Base-by-base conservation (phyloP, 768 basidiomycete genomes). In the Lactarius vividus region DNA sequence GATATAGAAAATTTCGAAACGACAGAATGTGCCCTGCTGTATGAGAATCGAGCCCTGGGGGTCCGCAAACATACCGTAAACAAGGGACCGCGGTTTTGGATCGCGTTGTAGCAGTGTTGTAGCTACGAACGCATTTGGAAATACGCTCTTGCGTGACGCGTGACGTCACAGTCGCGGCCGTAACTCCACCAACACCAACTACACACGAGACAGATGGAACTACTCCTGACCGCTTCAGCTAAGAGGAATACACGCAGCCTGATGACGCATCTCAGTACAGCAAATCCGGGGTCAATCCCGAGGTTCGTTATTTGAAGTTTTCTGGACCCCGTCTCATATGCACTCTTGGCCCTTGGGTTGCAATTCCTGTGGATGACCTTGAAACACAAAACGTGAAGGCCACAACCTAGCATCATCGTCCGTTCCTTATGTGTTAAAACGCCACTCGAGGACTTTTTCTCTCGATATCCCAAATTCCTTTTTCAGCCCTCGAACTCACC, bases 361-460 rank as follows among this genome's bases (percentile, higher is more conserved):
- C n/a, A 46, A 46, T 46, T n/a, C 9, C 20, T 44, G 8, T n/a
- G 20, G 42, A n/a, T 1, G 3, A 23, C 46, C 44, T n/a, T 4
- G 33, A n/a, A 46, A 11, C n/a, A n/a, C n/a, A 11, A 6, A 31
- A 35, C 10, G 33, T 35, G 33, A 35, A 31, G 2, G 20, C 26
- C 16, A 35, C 40, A 35, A 40, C 37, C 57, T 28, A 40, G 10
- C 7, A 37, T 15, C 28, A 26, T 33, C 1, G 37, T 23, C 39
- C 57, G 15, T 6, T 18, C 39, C 11, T 7, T 26, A n/a, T 29
- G 52, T 20, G 15, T 26, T 31, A 8, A n/a, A 11, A 58, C 39
- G 44, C 55, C 57, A 20, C 57, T 72, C 57, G 54, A 65, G 35
- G n/a, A 0, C 4, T 72, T 69, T 60, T 71, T 72, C 56, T 71